Evolutionary conservation across 257 asterid species (phyloP).

Genomic region (Rehmannia glutinosa): DNA sequence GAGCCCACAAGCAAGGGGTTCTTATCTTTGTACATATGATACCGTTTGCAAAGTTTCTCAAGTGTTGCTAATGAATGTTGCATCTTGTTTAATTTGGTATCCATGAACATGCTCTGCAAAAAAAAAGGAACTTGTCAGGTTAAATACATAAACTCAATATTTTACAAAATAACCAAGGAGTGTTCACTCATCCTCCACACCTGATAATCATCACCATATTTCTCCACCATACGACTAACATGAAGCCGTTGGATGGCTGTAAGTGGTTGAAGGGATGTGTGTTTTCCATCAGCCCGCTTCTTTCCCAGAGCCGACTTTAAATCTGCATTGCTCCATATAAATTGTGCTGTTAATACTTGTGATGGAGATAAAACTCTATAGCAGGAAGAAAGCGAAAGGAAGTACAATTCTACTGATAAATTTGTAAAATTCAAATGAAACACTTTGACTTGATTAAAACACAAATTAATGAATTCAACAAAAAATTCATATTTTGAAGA

Average conservation of each 20-base stretch:
- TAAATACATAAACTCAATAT: neutral
- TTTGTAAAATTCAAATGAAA: neutral
- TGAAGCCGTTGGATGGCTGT: constrained; percentile 68
- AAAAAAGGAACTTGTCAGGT: constrained; percentile 13
- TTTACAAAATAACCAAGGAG: neutral
- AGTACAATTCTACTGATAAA: neutral
- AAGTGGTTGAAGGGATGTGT: constrained; percentile 64
- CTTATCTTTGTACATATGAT: constrained; percentile 49
- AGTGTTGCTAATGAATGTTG: constrained; percentile 83
- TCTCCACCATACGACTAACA: constrained; percentile 63
- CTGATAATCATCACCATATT: constrained; percentile 79
- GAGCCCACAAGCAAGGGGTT: constrained; percentile 59
- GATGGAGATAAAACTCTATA: neutral
- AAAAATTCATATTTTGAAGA: neutral
- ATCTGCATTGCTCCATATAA: constrained; percentile 38
- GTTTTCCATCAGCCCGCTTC: constrained; percentile 70
- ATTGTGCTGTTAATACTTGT: neutral
- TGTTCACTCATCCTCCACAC: constrained; percentile 25
- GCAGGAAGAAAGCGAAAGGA: neutral
- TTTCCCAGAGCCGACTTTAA: constrained; percentile 86
- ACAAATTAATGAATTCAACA: neutral
- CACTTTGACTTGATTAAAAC: neutral
- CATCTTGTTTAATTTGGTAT: constrained; percentile 76
- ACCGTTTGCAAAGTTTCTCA: constrained; percentile 79
- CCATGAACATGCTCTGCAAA: constrained; percentile 94